A percentile compares a stretch with the other conserved stretches of the same genome.
phyloP scores from a whole-genome alignment of 768 basidiomycete species.

The Boletus coccyginus region DNA sequence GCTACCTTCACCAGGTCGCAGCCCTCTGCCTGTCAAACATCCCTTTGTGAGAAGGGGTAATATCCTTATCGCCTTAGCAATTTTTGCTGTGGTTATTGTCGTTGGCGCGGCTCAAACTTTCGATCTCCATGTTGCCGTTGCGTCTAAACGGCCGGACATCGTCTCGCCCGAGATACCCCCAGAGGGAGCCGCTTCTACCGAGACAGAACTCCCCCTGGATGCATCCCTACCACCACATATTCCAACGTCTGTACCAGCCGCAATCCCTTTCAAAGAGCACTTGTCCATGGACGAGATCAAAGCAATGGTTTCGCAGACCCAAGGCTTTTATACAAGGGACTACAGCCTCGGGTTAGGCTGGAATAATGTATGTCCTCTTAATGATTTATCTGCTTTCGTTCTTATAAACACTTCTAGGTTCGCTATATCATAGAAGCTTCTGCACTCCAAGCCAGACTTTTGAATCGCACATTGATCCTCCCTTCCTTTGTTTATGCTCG shows the following conservation, averaged over 20 bases:
- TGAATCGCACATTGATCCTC: constrained; percentile 41
- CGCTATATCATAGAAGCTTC: constrained; percentile 45
- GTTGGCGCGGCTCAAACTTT: constrained; percentile 10
- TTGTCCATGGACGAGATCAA: constrained; percentile 31
- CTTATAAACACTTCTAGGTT: constrained; percentile 27
- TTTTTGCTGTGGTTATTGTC: constrained; percentile 9
- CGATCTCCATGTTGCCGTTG: constrained; percentile 6
- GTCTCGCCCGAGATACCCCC: neutral
- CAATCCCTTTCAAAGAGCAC: constrained; percentile 11
- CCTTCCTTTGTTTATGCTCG: constrained; percentile 45
- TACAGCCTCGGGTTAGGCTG: constrained; percentile 45
- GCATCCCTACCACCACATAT: neutral
- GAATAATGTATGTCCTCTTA: constrained; percentile 37
- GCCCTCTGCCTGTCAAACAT: constrained; percentile 3
- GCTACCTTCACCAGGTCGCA: constrained; percentile 3
- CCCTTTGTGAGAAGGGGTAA: constrained; percentile 3
- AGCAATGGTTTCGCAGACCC: constrained; percentile 35
- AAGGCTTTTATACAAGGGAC: constrained; percentile 41
- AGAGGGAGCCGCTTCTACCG: neutral
- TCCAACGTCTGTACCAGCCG: neutral
- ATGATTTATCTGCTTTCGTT: neutral
- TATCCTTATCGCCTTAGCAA: constrained; percentile 2
- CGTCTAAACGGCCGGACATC: constrained; percentile 2
- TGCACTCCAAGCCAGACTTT: constrained; percentile 35
- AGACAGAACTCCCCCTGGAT: neutral